These are phyloP conservation scores for Tricholoma terreum DNA, from an alignment of 768 basidiomycete genomes.

Conservation along the genomic window DNA sequence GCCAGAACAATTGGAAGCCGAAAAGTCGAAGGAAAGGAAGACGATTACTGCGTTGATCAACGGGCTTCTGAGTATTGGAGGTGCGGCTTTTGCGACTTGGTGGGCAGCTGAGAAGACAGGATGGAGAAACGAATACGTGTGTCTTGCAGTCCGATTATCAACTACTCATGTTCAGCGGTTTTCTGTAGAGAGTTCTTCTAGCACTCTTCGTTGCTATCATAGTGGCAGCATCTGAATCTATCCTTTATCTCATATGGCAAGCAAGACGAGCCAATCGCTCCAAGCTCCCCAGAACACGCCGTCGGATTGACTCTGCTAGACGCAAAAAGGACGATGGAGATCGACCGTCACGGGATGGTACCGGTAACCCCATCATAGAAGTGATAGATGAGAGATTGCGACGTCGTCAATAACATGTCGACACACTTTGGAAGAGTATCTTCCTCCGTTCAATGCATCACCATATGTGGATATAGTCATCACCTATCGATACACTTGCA, in stretches of 20 bases:
- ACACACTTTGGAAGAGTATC: background rate
- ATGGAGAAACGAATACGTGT: constrained; percentile 76
- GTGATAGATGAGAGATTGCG: constrained; percentile 21
- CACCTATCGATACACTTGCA: constrained; percentile 44
- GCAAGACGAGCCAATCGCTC: constrained; percentile 35
- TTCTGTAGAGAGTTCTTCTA: constrained; percentile 53
- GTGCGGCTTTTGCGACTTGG: constrained; percentile 67
- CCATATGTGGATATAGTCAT: background rate
- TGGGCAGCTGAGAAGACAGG: constrained; percentile 64
- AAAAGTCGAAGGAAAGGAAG: constrained; percentile 53
- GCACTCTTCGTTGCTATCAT: constrained; percentile 57
- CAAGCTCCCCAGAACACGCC: constrained; percentile 18
- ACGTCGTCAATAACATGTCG: constrained; percentile 25
- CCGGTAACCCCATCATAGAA: constrained; percentile 11
- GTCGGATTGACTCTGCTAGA: constrained; percentile 11
- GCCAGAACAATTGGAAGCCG: constrained; percentile 45
- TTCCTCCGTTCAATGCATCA: background rate
- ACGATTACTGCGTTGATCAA: constrained; percentile 71
- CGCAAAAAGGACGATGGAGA: constrained; percentile 39
- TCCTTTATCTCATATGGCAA: constrained; percentile 73
- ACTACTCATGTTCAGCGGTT: constrained; percentile 3
- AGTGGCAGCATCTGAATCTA: constrained; percentile 69
- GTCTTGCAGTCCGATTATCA: constrained; percentile 22
- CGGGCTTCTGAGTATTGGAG: constrained; percentile 63
- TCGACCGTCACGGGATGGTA: background rate